phyloP scores from a whole-genome alignment of 768 basidiomycete species.

The Clavulina sp. region DNA sequence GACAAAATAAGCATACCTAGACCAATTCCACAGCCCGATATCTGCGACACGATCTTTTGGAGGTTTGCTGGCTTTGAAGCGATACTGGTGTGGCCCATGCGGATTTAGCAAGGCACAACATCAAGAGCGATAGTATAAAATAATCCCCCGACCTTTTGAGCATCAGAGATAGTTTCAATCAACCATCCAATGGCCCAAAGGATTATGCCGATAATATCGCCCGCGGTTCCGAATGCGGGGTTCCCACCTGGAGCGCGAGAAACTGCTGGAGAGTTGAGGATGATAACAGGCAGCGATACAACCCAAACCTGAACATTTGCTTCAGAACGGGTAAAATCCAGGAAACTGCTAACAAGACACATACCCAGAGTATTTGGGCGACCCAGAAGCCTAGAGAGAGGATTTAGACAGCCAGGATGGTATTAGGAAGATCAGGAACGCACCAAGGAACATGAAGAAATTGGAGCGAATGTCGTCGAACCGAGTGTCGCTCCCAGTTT shows the following conservation, averaged over 20 bases:
- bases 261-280: slow-evolving; percentile 50
- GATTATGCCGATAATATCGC: slow-evolving; percentile 46
- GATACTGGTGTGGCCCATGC: slow-evolving; percentile 24
- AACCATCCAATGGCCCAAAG: slow-evolving; percentile 41
- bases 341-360: slow-evolving; percentile 6
- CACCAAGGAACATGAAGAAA: slow-evolving; percentile 47
- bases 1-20: slow-evolving; percentile 9
- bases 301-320: slow-evolving; percentile 30
- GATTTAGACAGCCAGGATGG: not conserved
- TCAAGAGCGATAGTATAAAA: slow-evolving; percentile 6
- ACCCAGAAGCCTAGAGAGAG: slow-evolving; percentile 34
- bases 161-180: slow-evolving; percentile 38
- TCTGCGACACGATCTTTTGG: slow-evolving; percentile 33
- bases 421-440: slow-evolving; percentile 9
- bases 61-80: slow-evolving; percentile 32
- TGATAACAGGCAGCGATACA: slow-evolving; percentile 43
- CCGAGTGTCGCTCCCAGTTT: slow-evolving; percentile 43
- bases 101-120: not conserved
- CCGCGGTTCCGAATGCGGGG: slow-evolving; percentile 39
- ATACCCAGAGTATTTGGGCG: slow-evolving; percentile 44
- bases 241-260: slow-evolving; percentile 36
- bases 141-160: slow-evolving; percentile 35
- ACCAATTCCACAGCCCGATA: slow-evolving; percentile 16
- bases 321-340: slow-evolving; percentile 13
- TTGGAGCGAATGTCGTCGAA: slow-evolving; percentile 50